Percentiles rank a stretch among this genome's conserved stretches.
phyloP scores from a whole-genome alignment of 1,139 yeast species.

The Debaryomyces nepalensis region DNA sequence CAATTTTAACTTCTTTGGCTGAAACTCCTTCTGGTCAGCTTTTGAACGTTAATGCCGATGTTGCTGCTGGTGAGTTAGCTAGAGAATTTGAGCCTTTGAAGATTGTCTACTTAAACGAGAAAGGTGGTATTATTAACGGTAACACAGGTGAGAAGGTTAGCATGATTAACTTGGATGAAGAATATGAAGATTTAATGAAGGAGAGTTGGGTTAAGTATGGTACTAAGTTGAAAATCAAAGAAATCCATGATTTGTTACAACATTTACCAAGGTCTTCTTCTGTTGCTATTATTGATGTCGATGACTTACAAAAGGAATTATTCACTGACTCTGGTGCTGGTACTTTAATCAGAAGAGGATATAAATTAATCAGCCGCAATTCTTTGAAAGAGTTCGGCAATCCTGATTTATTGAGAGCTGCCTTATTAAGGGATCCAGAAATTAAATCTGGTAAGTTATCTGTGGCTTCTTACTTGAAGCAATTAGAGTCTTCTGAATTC shows the following conservation, averaged over 20 bases:
- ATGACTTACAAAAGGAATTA: constrained; percentile 93
- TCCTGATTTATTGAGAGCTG: constrained; percentile 75
- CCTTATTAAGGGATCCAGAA: constrained; percentile 77
- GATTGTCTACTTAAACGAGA: constrained; percentile 93
- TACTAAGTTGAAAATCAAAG: constrained; percentile 93
- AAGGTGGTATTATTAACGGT: constrained; percentile 96
- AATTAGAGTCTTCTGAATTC: constrained; percentile 65
- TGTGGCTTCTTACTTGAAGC: constrained; percentile 82
- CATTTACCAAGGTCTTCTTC: constrained; percentile 96
- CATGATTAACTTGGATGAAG: constrained; percentile 92
- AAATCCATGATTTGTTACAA: constrained; percentile 90
- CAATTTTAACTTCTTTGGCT: constrained; percentile 93
- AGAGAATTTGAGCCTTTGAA: constrained; percentile 96
- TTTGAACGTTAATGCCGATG: constrained; percentile 96
- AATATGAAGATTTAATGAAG: constrained; percentile 85
- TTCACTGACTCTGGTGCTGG: constrained; percentile 99
- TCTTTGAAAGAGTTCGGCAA: constrained; percentile 74
- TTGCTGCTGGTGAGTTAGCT: constrained; percentile 98
- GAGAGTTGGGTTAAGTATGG: constrained; percentile 99
- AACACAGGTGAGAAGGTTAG: constrained; percentile 88
- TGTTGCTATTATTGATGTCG: constrained; percentile 94
- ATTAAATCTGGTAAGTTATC: constrained; percentile 71
- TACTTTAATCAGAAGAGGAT: constrained; percentile 95
- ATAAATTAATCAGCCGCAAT: constrained; percentile 75
- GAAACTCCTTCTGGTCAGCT: constrained; percentile 97